Evolutionary conservation across 2,329 filamentous ascomycete species (phyloP).

Genomic region (Alternaria postmessia): DNA sequence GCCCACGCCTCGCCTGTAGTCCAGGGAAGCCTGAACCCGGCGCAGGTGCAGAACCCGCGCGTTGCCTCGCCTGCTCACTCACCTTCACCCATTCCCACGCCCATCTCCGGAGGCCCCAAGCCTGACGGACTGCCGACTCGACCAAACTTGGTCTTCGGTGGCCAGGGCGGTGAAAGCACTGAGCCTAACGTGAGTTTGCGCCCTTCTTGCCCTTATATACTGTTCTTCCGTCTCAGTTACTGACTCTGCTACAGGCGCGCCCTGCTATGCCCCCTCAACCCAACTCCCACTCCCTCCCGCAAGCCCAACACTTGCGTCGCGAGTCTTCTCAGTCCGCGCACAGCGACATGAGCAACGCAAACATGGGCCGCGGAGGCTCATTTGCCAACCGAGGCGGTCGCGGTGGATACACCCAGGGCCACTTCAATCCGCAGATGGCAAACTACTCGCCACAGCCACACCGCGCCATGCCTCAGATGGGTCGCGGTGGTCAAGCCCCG

Average conservation of each 20-base stretch:
- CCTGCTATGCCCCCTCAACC: conserved; percentile 65
- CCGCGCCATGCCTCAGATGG: conserved; percentile 61
- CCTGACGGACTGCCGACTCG: conserved; percentile 77
- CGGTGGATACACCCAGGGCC: conserved; percentile 56
- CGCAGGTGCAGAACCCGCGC: conserved; percentile 68
- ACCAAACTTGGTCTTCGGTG: conserved; percentile 79
- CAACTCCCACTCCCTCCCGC: conserved; percentile 55
- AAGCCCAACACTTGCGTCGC: conserved; percentile 81
- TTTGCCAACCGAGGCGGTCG: conserved; percentile 55
- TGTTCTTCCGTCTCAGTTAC: conserved; percentile 10
- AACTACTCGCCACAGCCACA: conserved; percentile 62
- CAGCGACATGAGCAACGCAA: conserved; percentile 72
- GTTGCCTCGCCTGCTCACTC: conserved; percentile 86
- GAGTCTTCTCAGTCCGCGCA: conserved; percentile 87
- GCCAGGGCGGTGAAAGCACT: conserved; percentile 74
- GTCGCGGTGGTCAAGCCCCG: conserved; percentile 60
- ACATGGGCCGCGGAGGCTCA: conserved; percentile 53
- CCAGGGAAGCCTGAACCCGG: conserved; percentile 65
- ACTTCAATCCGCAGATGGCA: conserved; percentile 57
- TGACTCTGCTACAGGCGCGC: conserved; percentile 66
- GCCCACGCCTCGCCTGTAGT: conserved; percentile 72
- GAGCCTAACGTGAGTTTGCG: conserved; percentile 73
- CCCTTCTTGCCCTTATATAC: conserved; percentile 1
- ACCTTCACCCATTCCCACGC: conserved; percentile 91
- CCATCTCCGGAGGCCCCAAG: conserved; percentile 82